Percentiles rank a stretch among this genome's conserved stretches.
Evolutionary conservation across 2,329 filamentous ascomycete species (phyloP).

Genomic region (Cercospora berteroae): DNA sequence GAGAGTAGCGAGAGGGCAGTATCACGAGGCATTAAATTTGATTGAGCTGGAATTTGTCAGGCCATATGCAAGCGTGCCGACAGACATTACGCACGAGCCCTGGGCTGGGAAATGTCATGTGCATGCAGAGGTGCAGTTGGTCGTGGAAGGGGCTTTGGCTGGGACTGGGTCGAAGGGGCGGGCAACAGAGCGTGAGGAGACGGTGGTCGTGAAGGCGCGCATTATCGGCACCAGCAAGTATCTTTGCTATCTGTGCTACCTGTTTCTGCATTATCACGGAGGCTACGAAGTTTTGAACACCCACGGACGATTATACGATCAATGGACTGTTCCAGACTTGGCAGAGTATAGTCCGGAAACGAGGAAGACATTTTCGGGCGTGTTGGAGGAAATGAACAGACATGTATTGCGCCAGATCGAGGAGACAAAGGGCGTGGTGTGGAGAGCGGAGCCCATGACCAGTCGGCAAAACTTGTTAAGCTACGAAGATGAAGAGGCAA

Average conservation of each 20-base stretch:
- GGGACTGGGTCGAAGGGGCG: background rate
- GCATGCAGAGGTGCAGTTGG: slow-evolving; percentile 19
- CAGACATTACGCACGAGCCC: slow-evolving; percentile 14
- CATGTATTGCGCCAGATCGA: slow-evolving; percentile 2
- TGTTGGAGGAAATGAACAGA: slow-evolving; percentile 6
- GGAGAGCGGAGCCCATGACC: slow-evolving; percentile 21
- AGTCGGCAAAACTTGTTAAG: slow-evolving; percentile 19
- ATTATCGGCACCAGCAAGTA: slow-evolving; percentile 21
- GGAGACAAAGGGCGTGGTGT: background rate
- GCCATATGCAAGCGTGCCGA: slow-evolving; percentile 11
- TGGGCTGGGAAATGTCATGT: slow-evolving; percentile 20
- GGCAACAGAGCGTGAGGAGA: background rate
- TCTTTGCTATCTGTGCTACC: slow-evolving; percentile 20
- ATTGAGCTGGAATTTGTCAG: slow-evolving; percentile 12
- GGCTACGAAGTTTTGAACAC: slow-evolving; percentile 8
- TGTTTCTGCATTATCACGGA: slow-evolving; percentile 15
- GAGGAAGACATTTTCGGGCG: background rate
- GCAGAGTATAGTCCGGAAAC: slow-evolving; percentile 2
- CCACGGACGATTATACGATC: slow-evolving; percentile 18
- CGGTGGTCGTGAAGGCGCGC: slow-evolving; percentile 1
- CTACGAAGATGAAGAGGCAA: background rate
- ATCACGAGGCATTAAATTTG: background rate
- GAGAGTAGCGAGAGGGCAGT: background rate
- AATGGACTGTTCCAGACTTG: slow-evolving; percentile 21
- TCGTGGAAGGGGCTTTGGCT: slow-evolving; percentile 8